Evolutionary conservation across 192 early-diverging fungal species (phyloP), one percentile per base, ranked within the genome.

Genomic region (Piromyces finnis): DNA sequence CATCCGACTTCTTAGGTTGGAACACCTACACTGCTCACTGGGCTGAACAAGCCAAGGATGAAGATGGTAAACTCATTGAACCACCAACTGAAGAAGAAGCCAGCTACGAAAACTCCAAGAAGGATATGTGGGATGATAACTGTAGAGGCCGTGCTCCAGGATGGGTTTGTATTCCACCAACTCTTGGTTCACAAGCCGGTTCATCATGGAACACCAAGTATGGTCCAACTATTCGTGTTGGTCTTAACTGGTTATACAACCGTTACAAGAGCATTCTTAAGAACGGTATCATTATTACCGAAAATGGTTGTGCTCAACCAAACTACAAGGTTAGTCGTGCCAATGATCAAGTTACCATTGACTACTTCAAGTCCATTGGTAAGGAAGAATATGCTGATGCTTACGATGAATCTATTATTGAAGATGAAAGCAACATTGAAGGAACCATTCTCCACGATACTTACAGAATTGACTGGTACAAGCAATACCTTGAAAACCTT

Each of bases 11-110:
- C 84, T 81, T 87, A 78, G 85, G 80, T 28, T 78, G 86, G 36
- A 87, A 87, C 83, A 80, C 82, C 28, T 87, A 87, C 81, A 86
- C 84, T 68, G 22, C 85, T 13, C 39, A 32, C 36, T 87, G 41
- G 41, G 41, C 41, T 51, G 41, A 15, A 17, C 41, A 51, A 51
- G 41, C 22, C 6, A 51, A 51, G 17, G 22, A 51, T 51, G 41
- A 51, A 51, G 41, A 51, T 51, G 41, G 41, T 51, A 51, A 0
- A 3, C 22, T 22, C 22, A 16, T 51, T 51, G 17, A 51, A 51
- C 41, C 41, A 22, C 41, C 41, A 51, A 51, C 17, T 17, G 41
- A 51, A 22, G 41, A 51, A 51, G 41, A 51, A 51, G 41, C 41
- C 18, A 51, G 17, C 6, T 51, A 22, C 17, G 41, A 51, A 22